These are phyloP conservation scores for Symbiotaphrina buchneri DNA, from an alignment of 495 filamentous ascomycete genomes.

Conservation along the genomic window DNA sequence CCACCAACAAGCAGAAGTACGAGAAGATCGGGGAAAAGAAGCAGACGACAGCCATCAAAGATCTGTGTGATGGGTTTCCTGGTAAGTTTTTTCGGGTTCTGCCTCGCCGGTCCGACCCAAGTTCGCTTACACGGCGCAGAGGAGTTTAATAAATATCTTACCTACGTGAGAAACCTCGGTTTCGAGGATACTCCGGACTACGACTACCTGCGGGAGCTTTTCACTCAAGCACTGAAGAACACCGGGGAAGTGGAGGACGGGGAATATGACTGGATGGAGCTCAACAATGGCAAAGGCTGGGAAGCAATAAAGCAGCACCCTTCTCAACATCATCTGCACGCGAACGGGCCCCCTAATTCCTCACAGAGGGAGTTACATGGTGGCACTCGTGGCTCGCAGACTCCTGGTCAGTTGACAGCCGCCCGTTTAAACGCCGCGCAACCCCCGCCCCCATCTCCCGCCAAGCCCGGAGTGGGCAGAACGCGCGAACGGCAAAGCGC, in stretches of 20 bases:
- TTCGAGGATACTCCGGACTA: constrained; percentile 99
- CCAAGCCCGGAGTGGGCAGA: constrained; percentile 59
- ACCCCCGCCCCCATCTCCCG: constrained; percentile 74
- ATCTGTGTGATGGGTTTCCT: constrained; percentile 89
- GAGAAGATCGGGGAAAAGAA: constrained; percentile 99
- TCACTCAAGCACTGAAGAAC: constrained; percentile 91
- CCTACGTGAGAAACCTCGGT: constrained; percentile 89
- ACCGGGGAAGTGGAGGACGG: constrained; percentile 91
- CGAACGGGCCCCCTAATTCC: constrained; percentile 47
- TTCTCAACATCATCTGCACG: constrained; percentile 50
- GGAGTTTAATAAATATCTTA: constrained; percentile 94
- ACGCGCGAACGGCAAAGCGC: constrained; percentile 63
- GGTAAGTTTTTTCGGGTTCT: constrained; percentile 18
- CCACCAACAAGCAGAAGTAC: constrained; percentile 99
- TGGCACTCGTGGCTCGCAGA: constrained; percentile 32
- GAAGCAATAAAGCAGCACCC: constrained; percentile 75
- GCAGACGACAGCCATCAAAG: constrained; percentile 90
- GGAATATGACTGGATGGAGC: constrained; percentile 99
- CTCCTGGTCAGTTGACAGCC: constrained; percentile 38
- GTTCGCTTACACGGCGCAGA: constrained; percentile 23
- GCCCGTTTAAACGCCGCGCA: constrained; percentile 95
- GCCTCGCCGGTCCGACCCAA: background rate
- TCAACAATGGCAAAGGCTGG: constrained; percentile 87
- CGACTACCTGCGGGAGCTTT: constrained; percentile 88
- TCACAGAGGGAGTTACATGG: constrained; percentile 60